A percentile compares a stretch with the other conserved stretches of the same genome.
These are phyloP conservation scores for Trichoderma sp. DNA, from an alignment of 2,329 filamentous ascomycete species.

Conservation along the genomic window DNA sequence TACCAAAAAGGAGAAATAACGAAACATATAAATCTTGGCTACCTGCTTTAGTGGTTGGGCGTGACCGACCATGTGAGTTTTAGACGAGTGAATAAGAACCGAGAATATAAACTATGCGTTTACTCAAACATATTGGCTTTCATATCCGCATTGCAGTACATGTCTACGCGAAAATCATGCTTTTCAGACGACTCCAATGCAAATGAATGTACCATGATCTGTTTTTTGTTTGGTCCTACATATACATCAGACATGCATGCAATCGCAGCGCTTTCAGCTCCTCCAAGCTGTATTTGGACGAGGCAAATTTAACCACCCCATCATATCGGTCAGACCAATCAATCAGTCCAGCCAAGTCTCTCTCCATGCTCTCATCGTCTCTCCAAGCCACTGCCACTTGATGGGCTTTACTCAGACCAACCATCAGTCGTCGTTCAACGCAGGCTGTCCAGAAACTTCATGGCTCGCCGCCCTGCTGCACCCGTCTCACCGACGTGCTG, in stretches of 20 bases:
- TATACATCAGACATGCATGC: not conserved
- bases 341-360: constrained; percentile 1
- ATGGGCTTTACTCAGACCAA: too few species aligned
- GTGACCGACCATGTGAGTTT: not conserved
- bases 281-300: not conserved
- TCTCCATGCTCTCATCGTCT: not conserved
- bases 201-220: too few species aligned
- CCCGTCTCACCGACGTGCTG: not conserved
- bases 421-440: too few species aligned
- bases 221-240: too few species aligned
- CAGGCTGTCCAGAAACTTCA: not conserved
- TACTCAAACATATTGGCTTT: not conserved
- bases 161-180: too few species aligned
- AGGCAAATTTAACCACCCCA: not conserved
- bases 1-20: too few species aligned
- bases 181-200: too few species aligned
- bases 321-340: not conserved
- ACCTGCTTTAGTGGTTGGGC: not conserved
- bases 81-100: not conserved
- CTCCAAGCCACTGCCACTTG: too few species aligned
- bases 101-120: too few species aligned
- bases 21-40: not conserved
- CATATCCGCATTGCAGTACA: too few species aligned
- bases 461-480: not conserved
- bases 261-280: not conserved